Base-by-base conservation (phyloP, 768 basidiomycete species). In the Zangia roseola region DNA sequence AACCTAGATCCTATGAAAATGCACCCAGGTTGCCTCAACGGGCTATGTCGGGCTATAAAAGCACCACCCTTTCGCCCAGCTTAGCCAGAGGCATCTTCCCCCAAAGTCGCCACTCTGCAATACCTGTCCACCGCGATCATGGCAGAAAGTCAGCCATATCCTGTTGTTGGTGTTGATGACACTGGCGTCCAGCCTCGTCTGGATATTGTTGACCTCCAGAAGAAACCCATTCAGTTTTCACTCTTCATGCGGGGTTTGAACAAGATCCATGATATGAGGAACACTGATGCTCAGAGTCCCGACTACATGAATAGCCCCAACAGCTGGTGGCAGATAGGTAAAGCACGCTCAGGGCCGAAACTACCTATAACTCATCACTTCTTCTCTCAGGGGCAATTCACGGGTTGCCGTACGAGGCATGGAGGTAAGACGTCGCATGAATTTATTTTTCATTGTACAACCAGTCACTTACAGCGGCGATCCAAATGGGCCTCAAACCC, bases 261-360 rank as follows among this genome's bases (percentile, higher is more conserved):
- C 6, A 53, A 38, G 1, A 13, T 59, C 42, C 20, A 21, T 2
- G n/a, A 36, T 12, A 47, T 53, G 58, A 45, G 5, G 9, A 46
- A 26, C 28, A 14, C 26, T 4, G 3, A 48, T n/a, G n/a, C 1
- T 2, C 13, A 43, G 4, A 46, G 43, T 33, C 40, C 55, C 17
- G 21, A 48, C 20, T 57, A 39, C 25, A 14, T 49, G 3, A 40
- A 59, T 6, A 59, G 56, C 0, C 58, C 58, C 13, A 60, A 59
- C 40, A 52, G 58, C 17, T 59, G 50, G 50, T 60, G 54, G 58
- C 58, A 60, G 28, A 52, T 59, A 0, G 54, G 58, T 60, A 40
- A 38, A 14, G 43, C 2, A 9, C 10, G 26, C 33, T 2, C 16
- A 23, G 10, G 23, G 2, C 8, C 10, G 6, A 19, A 10, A 24